Evolutionary conservation across 208 protist genomes (phyloP), one percentile per base, ranked within the genome.

Genomic region (Crithidia sp.): DNA sequence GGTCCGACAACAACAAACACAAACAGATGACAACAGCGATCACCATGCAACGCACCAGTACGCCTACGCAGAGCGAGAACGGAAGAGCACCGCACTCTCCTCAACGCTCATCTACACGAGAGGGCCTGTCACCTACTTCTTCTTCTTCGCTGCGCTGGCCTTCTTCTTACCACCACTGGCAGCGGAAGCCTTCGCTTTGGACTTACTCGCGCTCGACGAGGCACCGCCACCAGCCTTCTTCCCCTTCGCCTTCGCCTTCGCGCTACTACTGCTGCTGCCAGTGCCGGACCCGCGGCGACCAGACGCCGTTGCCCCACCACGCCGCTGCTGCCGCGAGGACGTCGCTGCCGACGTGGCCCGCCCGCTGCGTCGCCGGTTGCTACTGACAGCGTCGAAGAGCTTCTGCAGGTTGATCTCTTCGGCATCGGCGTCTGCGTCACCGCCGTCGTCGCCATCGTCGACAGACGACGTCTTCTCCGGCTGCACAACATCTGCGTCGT

Each of bases 391-490:
- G 43, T 75, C 67, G 54, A 76, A 67, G 5, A 81, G 67, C 71
- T 78, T 67, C 44, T 69, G 69, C 14, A 71, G 47, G 47, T 84
- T 57, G 39, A 67, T 41, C 36, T 75, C 41, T 41, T 69, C 71
- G 36, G 14, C 56, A 28, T 67, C 43, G 16, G 16, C 61, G 28
- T 72, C 65, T 19, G 41, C 63, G 36, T 36, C 71, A 0, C 14
- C 62, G 3, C 5, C 60, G 9, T 16, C 73, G 5, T 67, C 72
- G 13, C 3, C 61, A 41, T 50, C 58, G 0, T 47, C 14, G 19
- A 0, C 54, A n/a, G 56, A 5, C 4, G 44, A 10, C 36, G 9
- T 49, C 16, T n/a, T 50, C 50, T 45, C 50, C 2, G 52, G 37
- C 16, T 52, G 49, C 7, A 49, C 52, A 0, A 49, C 44, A 13